A percentile compares a stretch with the other conserved stretches of the same genome.
Evolutionary conservation across 768 basidiomycete species (phyloP).

Genomic region (Lentinula boryana): DNA sequence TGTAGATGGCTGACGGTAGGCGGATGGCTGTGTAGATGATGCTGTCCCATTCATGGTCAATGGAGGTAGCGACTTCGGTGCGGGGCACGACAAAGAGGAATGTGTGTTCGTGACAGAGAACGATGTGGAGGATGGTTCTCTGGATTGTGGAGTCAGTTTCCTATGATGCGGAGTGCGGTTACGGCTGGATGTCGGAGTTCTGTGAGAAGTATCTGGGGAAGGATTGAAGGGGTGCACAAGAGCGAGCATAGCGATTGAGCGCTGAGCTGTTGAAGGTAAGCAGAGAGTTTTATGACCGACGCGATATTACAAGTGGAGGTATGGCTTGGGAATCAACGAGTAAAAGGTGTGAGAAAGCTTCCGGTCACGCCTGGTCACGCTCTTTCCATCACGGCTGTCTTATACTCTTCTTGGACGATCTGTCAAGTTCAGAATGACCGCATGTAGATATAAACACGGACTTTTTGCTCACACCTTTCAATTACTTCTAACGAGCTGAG

Average conservation of each 20-base stretch:
- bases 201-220: slow-evolving; percentile 16
- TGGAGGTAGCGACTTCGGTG: slow-evolving; percentile 10
- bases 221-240: slow-evolving; percentile 37
- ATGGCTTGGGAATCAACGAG: neutral
- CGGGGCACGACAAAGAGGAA: slow-evolving; percentile 12
- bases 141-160: slow-evolving; percentile 9
- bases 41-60: slow-evolving; percentile 15
- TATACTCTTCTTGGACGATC: neutral
- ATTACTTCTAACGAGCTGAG: no score
- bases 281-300: neutral
- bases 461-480: no score
- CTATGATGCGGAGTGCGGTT: slow-evolving; percentile 14
- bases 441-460: no score
- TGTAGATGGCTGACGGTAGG: slow-evolving; percentile 14
- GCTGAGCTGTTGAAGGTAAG: neutral
- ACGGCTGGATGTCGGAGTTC: slow-evolving; percentile 17
- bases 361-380: neutral
- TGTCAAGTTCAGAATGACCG: no score
- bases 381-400: neutral
- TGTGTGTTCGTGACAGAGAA: slow-evolving; percentile 11
- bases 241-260: slow-evolving; percentile 35
- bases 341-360: neutral
- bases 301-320: neutral
- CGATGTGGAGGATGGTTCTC: slow-evolving; percentile 12
- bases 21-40: slow-evolving; percentile 17